phyloP scores from a whole-genome alignment of 345 rosid species.

The Gossypium turneri region DNA sequence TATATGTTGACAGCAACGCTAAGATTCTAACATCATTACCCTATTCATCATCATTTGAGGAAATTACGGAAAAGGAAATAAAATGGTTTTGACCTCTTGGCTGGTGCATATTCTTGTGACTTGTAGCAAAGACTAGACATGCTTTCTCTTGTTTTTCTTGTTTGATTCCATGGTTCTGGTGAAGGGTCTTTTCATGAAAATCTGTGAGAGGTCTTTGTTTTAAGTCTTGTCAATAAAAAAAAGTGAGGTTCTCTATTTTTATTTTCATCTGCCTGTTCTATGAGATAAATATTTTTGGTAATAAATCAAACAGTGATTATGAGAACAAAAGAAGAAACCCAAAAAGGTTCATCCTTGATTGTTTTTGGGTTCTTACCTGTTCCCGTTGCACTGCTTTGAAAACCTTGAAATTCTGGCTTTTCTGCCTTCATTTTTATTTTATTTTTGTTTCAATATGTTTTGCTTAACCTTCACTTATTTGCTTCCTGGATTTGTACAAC shows the following conservation, averaged over 20 bases:
- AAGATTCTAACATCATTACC: neutral
- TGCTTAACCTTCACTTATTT: neutral
- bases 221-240: slow-evolving; percentile 34
- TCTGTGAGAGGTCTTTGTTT: slow-evolving; percentile 9
- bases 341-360: neutral
- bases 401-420: slow-evolving; percentile 6
- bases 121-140: slow-evolving; percentile 10
- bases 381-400: neutral
- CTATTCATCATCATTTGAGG: slow-evolving; percentile 7
- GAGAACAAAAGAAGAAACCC: slow-evolving; percentile 18
- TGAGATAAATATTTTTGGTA: slow-evolving; percentile 8
- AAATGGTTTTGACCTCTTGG: slow-evolving; percentile 6
- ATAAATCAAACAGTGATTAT: slow-evolving; percentile 19
- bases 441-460: neutral
- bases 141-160: slow-evolving; percentile 6
- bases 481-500: slow-evolving; percentile 14
- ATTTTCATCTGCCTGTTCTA: slow-evolving; percentile 22
- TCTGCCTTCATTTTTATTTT: neutral
- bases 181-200: slow-evolving; percentile 35
- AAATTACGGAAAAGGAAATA: slow-evolving; percentile 8
- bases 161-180: slow-evolving; percentile 18
- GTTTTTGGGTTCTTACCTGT: slow-evolving; percentile 4
- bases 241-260: slow-evolving; percentile 9
- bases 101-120: neutral
- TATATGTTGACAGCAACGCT: neutral